Conservation (phyloP, 768 basidiomycete genomes). For the Porpolomopsis calyptriformis region DNA sequence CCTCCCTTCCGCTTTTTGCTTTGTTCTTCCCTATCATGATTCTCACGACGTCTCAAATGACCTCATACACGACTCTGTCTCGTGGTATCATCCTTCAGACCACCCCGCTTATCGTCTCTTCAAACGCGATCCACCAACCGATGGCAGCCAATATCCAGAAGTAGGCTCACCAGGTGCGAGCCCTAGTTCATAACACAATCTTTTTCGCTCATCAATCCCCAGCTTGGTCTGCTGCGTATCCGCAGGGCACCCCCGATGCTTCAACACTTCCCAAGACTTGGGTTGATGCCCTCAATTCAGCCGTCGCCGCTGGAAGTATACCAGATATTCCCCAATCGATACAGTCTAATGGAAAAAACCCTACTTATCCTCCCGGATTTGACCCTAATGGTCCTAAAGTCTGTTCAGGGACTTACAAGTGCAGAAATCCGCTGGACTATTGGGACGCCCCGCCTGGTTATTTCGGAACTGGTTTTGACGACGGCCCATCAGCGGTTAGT, state of each 20-base stretch:
- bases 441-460: constrained; percentile 69
- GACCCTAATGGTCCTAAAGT: constrained; percentile 40
- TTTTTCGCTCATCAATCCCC: constrained; percentile 5
- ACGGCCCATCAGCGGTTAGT: constrained; percentile 53
- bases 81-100: constrained; percentile 53
- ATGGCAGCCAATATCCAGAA: constrained; percentile 39
- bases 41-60: constrained; percentile 17
- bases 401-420: constrained; percentile 73
- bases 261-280: constrained; percentile 52
- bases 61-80: constrained; percentile 26
- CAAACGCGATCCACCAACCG: constrained; percentile 35
- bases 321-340: constrained; percentile 53
- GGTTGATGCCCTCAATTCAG: constrained; percentile 58
- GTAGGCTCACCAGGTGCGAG: constrained; percentile 52
- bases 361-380: constrained; percentile 35
- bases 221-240: constrained; percentile 61
- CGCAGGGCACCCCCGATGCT: constrained; percentile 37
- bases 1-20: constrained; percentile 15
- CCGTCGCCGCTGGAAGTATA: constrained; percentile 59
- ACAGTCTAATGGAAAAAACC: constrained; percentile 25
- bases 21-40: constrained; percentile 22
- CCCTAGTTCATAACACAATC: too few species aligned
- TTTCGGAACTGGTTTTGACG: constrained; percentile 65
- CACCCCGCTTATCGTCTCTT: constrained; percentile 59
- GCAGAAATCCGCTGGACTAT: constrained; percentile 47